phyloP scores from a whole-genome alignment of 2,329 filamentous ascomycete species.

The Epichloe gansuensis region DNA sequence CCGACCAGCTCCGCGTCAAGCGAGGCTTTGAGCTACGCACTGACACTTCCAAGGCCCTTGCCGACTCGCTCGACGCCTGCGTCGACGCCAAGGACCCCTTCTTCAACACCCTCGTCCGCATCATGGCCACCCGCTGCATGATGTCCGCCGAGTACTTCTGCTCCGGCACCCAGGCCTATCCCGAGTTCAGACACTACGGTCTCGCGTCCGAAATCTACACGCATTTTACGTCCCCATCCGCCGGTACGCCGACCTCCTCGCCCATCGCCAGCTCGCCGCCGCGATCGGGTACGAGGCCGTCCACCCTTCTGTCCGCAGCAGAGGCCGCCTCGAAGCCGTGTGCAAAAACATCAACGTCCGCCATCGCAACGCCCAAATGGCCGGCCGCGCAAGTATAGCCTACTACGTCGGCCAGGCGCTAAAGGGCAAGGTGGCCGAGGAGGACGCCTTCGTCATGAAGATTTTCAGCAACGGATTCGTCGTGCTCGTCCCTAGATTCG shows the following conservation, averaged over 20 bases:
- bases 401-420: slow-evolving; percentile 97
- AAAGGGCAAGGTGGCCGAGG: slow-evolving; percentile 61
- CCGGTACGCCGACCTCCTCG: slow-evolving; percentile 91
- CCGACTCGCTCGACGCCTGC: slow-evolving; percentile 81
- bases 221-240: slow-evolving; percentile 94
- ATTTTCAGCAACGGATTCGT: slow-evolving; percentile 97
- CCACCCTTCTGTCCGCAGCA: slow-evolving; percentile 69
- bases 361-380: slow-evolving; percentile 93
- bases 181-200: slow-evolving; percentile 94
- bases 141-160: slow-evolving; percentile 98
- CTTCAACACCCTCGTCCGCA: slow-evolving; percentile 96
- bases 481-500: slow-evolving; percentile 89
- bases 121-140: slow-evolving; percentile 98
- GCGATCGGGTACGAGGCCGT: slow-evolving; percentile 86
- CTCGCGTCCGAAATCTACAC: slow-evolving; percentile 96
- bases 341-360: slow-evolving; percentile 98
- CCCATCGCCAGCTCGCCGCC: slow-evolving; percentile 86
- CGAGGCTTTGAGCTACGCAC: slow-evolving; percentile 66
- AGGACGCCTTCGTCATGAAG: slow-evolving; percentile 93
- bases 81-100: slow-evolving; percentile 73
- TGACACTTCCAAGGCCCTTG: slow-evolving; percentile 84
- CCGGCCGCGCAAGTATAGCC: slow-evolving; percentile 84
- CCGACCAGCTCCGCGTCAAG: slow-evolving; percentile 82
- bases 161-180: slow-evolving; percentile 81
- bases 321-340: slow-evolving; percentile 77